These are phyloP conservation scores for Lachnellula suecica DNA, from an alignment of 2,329 filamentous ascomycete genomes.

Conservation along the genomic window DNA sequence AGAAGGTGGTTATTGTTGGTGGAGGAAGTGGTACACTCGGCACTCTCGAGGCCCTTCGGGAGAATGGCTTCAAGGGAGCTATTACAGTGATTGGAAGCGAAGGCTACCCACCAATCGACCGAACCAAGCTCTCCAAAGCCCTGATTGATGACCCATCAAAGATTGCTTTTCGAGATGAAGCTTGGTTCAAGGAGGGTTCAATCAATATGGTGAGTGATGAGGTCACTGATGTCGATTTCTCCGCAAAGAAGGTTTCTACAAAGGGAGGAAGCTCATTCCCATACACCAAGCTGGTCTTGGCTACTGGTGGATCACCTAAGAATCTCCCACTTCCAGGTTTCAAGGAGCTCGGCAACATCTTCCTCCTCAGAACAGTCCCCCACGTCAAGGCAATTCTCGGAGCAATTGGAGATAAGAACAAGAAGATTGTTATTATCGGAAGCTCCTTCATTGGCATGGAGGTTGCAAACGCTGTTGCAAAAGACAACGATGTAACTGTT, in stretches of 20 bases:
- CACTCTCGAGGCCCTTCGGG: constrained; percentile 77
- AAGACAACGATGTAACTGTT: constrained; percentile 81
- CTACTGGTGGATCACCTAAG: constrained; percentile 79
- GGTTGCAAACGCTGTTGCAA: constrained; percentile 78
- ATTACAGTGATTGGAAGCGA: constrained; percentile 85
- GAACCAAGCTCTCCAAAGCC: constrained; percentile 94
- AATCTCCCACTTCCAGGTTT: constrained; percentile 80
- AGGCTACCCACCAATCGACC: constrained; percentile 84
- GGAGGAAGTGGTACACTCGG: constrained; percentile 84
- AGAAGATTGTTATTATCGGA: constrained; percentile 90
- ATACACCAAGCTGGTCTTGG: constrained; percentile 88
- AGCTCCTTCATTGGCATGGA: constrained; percentile 99
- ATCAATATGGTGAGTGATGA: constrained; percentile 60
- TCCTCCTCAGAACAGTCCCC: constrained; percentile 74
- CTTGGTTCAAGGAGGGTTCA: constrained; percentile 69
- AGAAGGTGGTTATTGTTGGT: constrained; percentile 82
- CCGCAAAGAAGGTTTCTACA: constrained; percentile 70
- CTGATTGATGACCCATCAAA: constrained; percentile 79
- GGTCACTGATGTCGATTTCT: constrained; percentile 77
- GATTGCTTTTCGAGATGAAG: constrained; percentile 71
- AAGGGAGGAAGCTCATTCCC: constrained; percentile 66
- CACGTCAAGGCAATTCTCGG: constrained; percentile 76
- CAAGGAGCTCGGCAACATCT: constrained; percentile 84
- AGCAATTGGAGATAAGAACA: constrained; percentile 78
- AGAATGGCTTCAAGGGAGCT: constrained; percentile 74